phyloP scores from a whole-genome alignment of 352 stramenopile genomes.

The Phytophthora cryptogea region DNA sequence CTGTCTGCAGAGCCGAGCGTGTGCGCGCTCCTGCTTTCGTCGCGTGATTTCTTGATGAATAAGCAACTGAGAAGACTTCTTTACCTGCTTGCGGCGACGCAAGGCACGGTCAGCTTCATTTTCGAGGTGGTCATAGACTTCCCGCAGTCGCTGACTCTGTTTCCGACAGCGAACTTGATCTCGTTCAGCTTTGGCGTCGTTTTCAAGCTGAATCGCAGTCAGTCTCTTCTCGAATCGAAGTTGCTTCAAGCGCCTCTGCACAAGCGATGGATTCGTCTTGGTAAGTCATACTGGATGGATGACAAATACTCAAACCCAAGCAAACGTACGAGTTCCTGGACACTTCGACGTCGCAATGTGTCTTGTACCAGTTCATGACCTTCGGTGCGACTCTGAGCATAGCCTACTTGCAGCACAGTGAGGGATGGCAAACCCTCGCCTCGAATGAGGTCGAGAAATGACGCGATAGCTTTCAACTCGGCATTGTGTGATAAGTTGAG shows the following conservation, averaged over 20 bases:
- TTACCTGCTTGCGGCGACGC: conserved; percentile 51
- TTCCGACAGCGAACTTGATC: conserved; percentile 41
- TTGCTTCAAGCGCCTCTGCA: conserved; percentile 47
- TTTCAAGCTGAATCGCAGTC: conserved; percentile 32
- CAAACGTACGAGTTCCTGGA: conserved; percentile 58
- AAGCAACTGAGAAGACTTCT: conserved; percentile 61
- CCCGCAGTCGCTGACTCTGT: conserved; percentile 46
- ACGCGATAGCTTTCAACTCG: conserved; percentile 41
- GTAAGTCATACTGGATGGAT: not conserved
- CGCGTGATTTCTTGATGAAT: conserved; percentile 63
- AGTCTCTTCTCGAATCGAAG: conserved; percentile 45
- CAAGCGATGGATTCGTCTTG: not conserved
- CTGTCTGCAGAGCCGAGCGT: conserved; percentile 15
- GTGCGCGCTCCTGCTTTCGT: conserved; percentile 47
- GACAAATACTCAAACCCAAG: not conserved
- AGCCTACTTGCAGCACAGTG: conserved; percentile 47
- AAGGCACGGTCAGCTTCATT: conserved; percentile 59
- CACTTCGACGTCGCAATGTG: conserved; percentile 43
- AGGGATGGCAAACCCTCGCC: conserved; percentile 54
- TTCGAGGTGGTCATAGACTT: conserved; percentile 59
- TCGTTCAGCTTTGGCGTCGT: conserved; percentile 36
- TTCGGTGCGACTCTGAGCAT: conserved; percentile 48
- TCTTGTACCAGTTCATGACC: conserved; percentile 45
- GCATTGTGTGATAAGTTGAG: conserved; percentile 62
- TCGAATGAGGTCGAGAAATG: conserved; percentile 63